A percentile compares a stretch with the other conserved stretches of the same genome.
These are phyloP conservation scores for Nakazawaea ishiwadae DNA, from an alignment of 805 yeast genomes.

Conservation along the genomic window DNA sequence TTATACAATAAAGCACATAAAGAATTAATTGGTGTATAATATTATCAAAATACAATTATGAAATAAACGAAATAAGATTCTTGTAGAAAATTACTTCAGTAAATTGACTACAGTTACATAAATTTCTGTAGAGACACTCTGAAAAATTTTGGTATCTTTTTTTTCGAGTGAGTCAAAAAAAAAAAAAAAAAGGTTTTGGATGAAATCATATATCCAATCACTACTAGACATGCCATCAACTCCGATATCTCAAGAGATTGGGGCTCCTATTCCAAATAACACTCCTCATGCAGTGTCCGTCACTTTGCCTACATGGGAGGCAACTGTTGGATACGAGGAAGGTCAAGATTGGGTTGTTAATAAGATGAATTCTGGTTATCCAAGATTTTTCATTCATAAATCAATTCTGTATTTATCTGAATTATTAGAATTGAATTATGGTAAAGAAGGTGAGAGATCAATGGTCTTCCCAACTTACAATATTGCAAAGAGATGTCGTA, in stretches of 20 bases:
- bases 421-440: conserved; percentile 62
- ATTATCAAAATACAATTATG: neutral
- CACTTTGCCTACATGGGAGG: conserved; percentile 92
- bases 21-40: neutral
- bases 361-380: conserved; percentile 84
- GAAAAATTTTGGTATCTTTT: neutral
- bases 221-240: conserved; percentile 10
- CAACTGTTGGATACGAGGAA: conserved; percentile 88
- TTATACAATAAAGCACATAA: neutral
- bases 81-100: neutral
- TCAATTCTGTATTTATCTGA: conserved; percentile 52
- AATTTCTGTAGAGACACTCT: too few relatives aligned
- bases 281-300: conserved; percentile 94
- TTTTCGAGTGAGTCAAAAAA: neutral
- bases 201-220: neutral
- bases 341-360: conserved; percentile 77
- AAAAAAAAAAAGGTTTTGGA: too few relatives aligned
- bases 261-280: conserved; percentile 84
- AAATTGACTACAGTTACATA: too few relatives aligned
- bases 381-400: conserved; percentile 72
- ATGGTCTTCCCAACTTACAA: conserved; percentile 74
- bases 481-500: conserved; percentile 82
- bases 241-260: conserved; percentile 44
- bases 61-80: too few relatives aligned
- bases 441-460: conserved; percentile 71